Percentiles rank a stretch among this genome's conserved stretches.
phyloP scores from a whole-genome alignment of 768 basidiomycete species.

The Asterophora parasitica region DNA sequence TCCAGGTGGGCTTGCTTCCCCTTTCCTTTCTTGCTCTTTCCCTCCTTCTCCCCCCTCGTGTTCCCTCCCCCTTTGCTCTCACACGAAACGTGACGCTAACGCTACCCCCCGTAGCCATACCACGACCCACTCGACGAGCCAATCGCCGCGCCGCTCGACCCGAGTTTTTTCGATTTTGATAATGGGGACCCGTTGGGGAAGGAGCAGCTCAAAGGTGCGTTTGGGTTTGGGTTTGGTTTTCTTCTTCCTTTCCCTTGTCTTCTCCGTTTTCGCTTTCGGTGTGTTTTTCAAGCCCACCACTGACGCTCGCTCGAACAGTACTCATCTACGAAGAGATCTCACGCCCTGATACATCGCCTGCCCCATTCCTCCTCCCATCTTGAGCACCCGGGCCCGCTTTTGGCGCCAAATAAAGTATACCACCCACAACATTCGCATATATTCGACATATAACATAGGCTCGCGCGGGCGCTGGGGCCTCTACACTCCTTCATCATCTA shows the following conservation, averaged over 20 bases:
- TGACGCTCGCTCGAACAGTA: constrained; percentile 19
- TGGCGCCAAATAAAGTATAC: too few species aligned
- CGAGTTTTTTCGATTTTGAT: constrained; percentile 82
- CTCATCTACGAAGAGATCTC: constrained; percentile 52
- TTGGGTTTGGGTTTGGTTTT: too few species aligned
- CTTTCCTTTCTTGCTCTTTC: too few species aligned
- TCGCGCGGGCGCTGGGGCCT: too few species aligned
- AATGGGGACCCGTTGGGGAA: constrained; percentile 60
- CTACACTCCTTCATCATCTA: too few species aligned
- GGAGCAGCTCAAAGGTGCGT: constrained; percentile 72
- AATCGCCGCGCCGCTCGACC: constrained; percentile 66
- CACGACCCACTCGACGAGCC: constrained; percentile 91
- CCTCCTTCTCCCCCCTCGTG: too few species aligned
- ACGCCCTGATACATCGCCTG: constrained; percentile 22
- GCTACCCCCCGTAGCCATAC: constrained; percentile 52
- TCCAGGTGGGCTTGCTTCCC: constrained; percentile 47
- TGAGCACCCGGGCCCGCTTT: too few species aligned
- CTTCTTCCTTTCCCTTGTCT: too few species aligned
- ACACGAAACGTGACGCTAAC: too few species aligned
- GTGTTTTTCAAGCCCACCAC: background rate
- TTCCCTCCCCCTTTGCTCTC: background rate
- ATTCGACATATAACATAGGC: too few species aligned
- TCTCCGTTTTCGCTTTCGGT: background rate
- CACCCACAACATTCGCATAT: too few species aligned
- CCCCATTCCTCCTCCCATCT: constrained; percentile 10